A percentile compares a stretch with the other conserved stretches of the same genome.
Evolutionary conservation across 2,329 filamentous ascomycete genomes (phyloP).

Genomic region (Penicillium sumatraense): DNA sequence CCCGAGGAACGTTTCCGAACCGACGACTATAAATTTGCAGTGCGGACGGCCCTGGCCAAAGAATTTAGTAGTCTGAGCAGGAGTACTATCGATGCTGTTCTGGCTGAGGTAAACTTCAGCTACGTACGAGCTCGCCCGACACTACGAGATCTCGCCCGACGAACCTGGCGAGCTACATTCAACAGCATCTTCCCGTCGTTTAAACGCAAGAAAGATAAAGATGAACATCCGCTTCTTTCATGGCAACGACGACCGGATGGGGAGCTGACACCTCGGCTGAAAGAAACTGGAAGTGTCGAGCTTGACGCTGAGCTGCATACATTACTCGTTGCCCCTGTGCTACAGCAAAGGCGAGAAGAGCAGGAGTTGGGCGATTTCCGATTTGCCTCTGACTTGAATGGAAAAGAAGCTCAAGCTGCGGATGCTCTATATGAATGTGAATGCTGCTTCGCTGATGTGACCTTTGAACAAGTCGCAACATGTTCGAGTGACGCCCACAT

Average conservation of each 20-base stretch:
- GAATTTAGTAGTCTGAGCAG: constrained; percentile 51
- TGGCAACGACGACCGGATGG: constrained; percentile 43
- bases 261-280: constrained; percentile 39
- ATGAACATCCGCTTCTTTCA: constrained; percentile 45
- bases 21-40: constrained; percentile 47
- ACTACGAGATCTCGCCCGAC: constrained; percentile 47
- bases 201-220: constrained; percentile 44
- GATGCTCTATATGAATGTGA: constrained; percentile 54
- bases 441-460: constrained; percentile 52
- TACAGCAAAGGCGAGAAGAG: constrained; percentile 39
- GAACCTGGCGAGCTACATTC: constrained; percentile 51
- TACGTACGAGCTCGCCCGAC: constrained; percentile 50
- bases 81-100: constrained; percentile 51
- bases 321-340: constrained; percentile 42
- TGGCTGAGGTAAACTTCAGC: constrained; percentile 54
- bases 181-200: constrained; percentile 49
- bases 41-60: constrained; percentile 42
- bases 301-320: constrained; percentile 49
- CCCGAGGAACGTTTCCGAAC: constrained; percentile 50
- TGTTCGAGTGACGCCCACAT: constrained; percentile 50
- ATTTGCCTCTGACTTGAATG: constrained; percentile 49
- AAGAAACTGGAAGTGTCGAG: constrained; percentile 48
- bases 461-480: constrained; percentile 53
- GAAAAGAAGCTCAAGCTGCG: constrained; percentile 45
- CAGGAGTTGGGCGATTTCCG: constrained; percentile 43